Percentiles rank a stretch among this genome's conserved stretches.
Conservation (phyloP, 73 alveolate genomes). For the Stentor coeruleus region DNA sequence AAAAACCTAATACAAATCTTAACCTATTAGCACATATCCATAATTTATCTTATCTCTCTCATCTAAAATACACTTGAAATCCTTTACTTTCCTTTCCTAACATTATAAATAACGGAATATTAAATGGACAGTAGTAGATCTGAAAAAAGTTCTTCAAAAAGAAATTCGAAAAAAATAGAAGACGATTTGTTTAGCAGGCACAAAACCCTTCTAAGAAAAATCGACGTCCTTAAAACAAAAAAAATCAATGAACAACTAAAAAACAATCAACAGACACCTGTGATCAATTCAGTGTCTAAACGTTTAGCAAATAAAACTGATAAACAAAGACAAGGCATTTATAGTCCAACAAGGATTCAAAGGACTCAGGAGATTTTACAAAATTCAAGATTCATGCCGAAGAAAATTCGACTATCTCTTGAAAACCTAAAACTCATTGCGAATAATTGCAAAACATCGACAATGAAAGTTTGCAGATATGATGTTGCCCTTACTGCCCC, state of each 20-base stretch:
- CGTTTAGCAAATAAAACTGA: not conserved
- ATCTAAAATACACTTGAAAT: no score
- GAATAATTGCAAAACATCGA: not conserved
- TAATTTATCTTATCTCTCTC: no score
- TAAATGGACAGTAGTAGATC: not conserved
- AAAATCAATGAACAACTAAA: not conserved
- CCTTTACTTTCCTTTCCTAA: no score
- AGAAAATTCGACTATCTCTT: not conserved
- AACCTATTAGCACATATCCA: no score
- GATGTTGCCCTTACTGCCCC: not conserved
- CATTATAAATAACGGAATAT: no score
- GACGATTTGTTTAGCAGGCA: not conserved
- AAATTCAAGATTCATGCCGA: slow-evolving; percentile 6
- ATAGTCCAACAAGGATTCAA: not conserved
- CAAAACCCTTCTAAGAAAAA: not conserved
- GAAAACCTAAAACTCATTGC: not conserved
- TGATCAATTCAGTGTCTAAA: not conserved
- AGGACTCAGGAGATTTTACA: not conserved
- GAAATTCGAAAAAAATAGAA: not conserved
- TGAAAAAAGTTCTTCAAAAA: no score
- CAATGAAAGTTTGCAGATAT: not conserved
- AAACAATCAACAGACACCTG: not conserved
- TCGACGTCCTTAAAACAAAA: not conserved
- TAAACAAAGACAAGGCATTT: not conserved
- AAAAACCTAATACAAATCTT: no score